These are phyloP conservation scores for Leishmania guyanensis DNA, from an alignment of 208 protist species.

Conservation along the genomic window DNA sequence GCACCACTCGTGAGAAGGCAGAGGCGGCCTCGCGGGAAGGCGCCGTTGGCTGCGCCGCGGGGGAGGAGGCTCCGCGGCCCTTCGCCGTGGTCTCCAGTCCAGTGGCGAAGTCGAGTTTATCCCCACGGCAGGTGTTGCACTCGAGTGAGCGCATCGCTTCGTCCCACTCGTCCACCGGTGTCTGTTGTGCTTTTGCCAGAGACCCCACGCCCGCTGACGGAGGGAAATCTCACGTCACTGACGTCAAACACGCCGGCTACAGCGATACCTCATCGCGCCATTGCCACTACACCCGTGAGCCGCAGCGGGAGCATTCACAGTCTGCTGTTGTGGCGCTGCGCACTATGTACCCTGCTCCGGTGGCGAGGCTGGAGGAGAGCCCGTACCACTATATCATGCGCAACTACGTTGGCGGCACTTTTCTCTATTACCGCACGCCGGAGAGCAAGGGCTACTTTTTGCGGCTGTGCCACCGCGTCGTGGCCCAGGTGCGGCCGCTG, in stretches of 20 bases:
- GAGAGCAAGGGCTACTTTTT: conserved; percentile 60
- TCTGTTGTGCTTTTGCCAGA: conserved; percentile 12
- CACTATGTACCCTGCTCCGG: conserved; percentile 22
- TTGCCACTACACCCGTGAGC: background rate
- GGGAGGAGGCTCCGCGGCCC: background rate
- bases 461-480: conserved; percentile 46
- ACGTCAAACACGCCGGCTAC: background rate
- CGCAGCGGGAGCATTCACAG: background rate
- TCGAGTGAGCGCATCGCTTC: conserved; percentile 36
- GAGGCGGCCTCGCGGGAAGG: conserved; percentile 1
- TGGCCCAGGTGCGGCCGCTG: conserved; percentile 51
- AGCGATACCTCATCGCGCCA: background rate
- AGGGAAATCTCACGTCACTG: background rate
- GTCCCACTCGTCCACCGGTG: conserved; percentile 22
- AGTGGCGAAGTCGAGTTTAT: background rate
- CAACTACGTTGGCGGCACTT: conserved; percentile 53
- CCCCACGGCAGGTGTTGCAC: background rate
- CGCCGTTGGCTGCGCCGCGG: background rate
- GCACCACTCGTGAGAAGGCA: conserved; percentile 33
- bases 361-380: conserved; percentile 45
- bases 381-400: conserved; percentile 74
- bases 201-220: background rate
- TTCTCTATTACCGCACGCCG: conserved; percentile 48
- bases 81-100: background rate
- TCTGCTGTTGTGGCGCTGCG: conserved; percentile 16